Percentiles rank a stretch among this genome's conserved stretches.
Evolutionary conservation across 129 eudicot species (phyloP).

Genomic region (Flaveria ramosissima): DNA sequence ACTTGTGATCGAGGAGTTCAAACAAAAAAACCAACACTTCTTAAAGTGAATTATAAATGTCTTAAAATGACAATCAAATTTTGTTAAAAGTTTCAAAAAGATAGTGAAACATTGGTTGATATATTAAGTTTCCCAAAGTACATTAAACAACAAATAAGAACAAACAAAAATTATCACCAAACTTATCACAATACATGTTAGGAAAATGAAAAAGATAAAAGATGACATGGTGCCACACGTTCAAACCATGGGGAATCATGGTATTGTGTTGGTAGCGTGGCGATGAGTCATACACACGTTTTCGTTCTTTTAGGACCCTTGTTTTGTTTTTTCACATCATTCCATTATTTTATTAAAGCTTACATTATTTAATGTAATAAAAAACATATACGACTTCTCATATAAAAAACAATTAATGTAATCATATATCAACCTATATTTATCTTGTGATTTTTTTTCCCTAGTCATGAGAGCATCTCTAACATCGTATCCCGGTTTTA

Average conservation of each 20-base stretch:
- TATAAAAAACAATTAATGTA: neutral
- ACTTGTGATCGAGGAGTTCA: no score
- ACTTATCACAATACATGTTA: no score
- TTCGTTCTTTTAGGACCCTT: conserved; percentile 1
- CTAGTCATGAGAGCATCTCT: neutral
- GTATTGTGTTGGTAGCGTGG: conserved; percentile 31
- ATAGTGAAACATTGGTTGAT: no score
- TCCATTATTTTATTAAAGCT: neutral
- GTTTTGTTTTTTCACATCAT: conserved; percentile 1
- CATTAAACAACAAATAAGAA: no score
- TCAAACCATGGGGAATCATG: conserved; percentile 28
- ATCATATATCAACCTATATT: neutral
- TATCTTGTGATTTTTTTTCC: neutral
- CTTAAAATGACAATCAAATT: no score
- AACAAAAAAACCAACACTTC: no score
- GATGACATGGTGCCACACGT: conserved; percentile 36
- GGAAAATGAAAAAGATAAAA: neutral
- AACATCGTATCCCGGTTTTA: no score
- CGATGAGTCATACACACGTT: conserved; percentile 55
- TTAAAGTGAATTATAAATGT: no score
- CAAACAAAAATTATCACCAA: no score
- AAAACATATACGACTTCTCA: neutral
- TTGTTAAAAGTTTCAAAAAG: no score
- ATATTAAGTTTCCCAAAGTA: no score
- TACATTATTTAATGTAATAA: neutral